phyloP scores from a whole-genome alignment of 305 asterid species.

The Fraxinus xanthoxyloides region DNA sequence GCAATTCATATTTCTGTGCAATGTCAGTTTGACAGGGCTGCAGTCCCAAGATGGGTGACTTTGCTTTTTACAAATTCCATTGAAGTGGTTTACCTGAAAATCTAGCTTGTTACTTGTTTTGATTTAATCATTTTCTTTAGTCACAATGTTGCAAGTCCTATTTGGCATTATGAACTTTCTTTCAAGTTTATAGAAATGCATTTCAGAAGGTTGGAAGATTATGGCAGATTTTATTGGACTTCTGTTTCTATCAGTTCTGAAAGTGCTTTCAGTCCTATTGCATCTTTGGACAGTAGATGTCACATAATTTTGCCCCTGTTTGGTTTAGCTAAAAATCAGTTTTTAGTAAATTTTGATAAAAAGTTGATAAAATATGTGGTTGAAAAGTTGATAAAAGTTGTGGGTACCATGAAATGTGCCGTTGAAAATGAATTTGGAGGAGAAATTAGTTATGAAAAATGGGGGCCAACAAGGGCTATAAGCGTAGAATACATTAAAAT shows the following conservation, averaged over 20 bases:
- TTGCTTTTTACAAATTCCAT: slow-evolving; percentile 5
- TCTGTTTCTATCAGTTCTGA: not conserved
- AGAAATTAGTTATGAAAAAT: not conserved
- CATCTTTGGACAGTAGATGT: not conserved
- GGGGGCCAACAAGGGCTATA: not conserved
- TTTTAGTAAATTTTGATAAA: not conserved
- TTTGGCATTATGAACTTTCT: not conserved
- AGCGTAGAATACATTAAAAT: slow-evolving; percentile 6
- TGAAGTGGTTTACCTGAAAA: slow-evolving; percentile 7
- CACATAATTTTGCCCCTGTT: not conserved
- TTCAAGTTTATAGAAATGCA: not conserved
- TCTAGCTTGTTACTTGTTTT: slow-evolving; percentile 3
- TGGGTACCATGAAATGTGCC: not conserved
- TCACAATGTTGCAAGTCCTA: not conserved
- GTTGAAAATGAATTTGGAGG: not conserved
- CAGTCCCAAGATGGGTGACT: not conserved
- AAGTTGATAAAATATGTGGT: not conserved
- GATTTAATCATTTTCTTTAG: not conserved
- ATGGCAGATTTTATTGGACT: slow-evolving; percentile 5
- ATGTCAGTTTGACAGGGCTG: not conserved
- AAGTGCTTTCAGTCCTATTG: not conserved
- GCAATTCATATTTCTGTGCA: not conserved
- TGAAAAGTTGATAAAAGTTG: not conserved
- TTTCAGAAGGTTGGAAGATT: slow-evolving; percentile 8
- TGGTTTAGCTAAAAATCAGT: not conserved